These are phyloP conservation scores for Penicillium sp. DNA, from an alignment of 2,329 filamentous ascomycete species.

Conservation along the genomic window DNA sequence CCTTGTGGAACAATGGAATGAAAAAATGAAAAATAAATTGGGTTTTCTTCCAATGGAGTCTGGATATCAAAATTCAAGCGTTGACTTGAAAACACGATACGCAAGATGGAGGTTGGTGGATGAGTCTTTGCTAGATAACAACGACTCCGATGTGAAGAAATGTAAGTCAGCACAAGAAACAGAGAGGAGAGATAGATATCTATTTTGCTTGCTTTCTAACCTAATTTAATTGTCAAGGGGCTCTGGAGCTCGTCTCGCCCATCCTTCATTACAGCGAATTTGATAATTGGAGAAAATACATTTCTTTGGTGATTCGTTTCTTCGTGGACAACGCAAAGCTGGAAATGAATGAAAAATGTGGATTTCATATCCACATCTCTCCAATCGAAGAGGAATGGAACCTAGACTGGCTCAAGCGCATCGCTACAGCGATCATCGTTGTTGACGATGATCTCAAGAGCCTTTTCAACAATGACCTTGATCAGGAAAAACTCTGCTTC, in stretches of 20 bases:
- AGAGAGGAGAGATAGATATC: neutral
- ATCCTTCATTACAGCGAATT: neutral
- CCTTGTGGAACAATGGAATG: neutral
- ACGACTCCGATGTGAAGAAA: too few relatives aligned
- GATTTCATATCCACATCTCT: neutral
- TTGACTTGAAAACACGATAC: too few relatives aligned
- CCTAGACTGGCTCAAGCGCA: neutral
- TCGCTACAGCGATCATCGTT: neutral
- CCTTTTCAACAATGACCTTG: neutral
- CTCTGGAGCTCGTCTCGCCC: neutral
- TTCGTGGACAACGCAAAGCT: neutral
- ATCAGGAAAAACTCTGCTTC: neutral
- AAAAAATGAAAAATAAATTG: neutral
- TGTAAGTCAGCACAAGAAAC: neutral
- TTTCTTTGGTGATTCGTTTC: neutral
- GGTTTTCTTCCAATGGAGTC: neutral
- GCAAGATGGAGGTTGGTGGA: neutral
- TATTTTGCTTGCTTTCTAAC: neutral
- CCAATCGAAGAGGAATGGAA: neutral
- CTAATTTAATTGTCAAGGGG: neutral
- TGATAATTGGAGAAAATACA: neutral
- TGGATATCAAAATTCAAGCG: neutral
- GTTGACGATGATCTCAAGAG: neutral
- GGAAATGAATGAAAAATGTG: neutral
- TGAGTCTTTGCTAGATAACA: neutral